Base-by-base conservation (phyloP, 768 basidiomycete genomes). In the Mrakia blollopis region DNA sequence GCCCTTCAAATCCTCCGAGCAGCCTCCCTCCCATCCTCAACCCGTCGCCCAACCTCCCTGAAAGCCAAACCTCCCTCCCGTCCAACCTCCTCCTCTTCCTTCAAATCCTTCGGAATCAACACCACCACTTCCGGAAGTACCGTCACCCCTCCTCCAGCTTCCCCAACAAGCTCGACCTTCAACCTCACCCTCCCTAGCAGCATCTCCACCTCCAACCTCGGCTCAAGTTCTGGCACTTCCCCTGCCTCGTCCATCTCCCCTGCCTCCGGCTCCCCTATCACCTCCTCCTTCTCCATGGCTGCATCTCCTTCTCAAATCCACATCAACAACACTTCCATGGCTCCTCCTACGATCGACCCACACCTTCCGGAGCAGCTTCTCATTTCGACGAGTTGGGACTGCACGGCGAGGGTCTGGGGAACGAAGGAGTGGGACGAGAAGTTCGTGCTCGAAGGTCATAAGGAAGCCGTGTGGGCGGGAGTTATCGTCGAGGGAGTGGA, bases 321-420 rank as follows among this genome's bases (percentile, higher is more conserved):
- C n/a, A n/a, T n/a, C n/a, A n/a, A 11, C 21, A 28, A 18, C 11
- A 16, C 30, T 47, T 37, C 50, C 67, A n/a, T n/a, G n/a, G 60
- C 54, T 4, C 39, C 73, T 2, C 25, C 57, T 0, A 11, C 44
- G 23, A 32, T 18, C 78, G 9, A 35, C 68, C 3, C 79, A 65
- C 11, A 44, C 14, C 44, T 44, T 13, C 50, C 70, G 25, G 39
- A 54, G 70, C 54, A 72, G 54, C 79, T 80, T 70, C 75, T 83
- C 25, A 81, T 83, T 28, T 82, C 82, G 37, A 81, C 80, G 39
- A 81, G 81, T 52, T 83, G 83, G 83, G 83, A 83, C 72, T 78
- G 79, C 50, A 81, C 83, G 2, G 83, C 83, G 9, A 73, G 82
- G 44, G 79, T 83, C 0, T 83, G 83, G 83, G 60, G 62, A 9